Percentiles rank a stretch among this genome's conserved stretches.
phyloP scores from a whole-genome alignment of 1,284 basidiomycete species.

The Ganoderma boninense region DNA sequence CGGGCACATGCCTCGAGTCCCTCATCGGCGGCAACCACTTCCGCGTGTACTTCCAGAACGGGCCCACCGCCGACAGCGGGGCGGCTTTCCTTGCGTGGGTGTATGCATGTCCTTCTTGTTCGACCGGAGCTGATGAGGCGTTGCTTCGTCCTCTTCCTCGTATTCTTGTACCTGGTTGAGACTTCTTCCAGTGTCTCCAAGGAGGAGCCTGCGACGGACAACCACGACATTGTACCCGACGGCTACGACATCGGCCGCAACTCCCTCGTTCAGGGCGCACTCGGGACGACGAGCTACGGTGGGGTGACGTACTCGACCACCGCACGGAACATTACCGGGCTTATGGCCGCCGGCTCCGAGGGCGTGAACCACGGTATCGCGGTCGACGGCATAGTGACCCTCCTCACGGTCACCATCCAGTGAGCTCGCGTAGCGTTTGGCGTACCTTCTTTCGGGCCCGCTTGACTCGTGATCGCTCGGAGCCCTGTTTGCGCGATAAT shows the following conservation, averaged over 20 bases:
- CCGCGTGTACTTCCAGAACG: slow-evolving; percentile 79
- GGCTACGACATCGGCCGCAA: slow-evolving; percentile 65
- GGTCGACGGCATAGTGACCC: slow-evolving; percentile 53
- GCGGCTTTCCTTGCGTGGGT: slow-evolving; percentile 77
- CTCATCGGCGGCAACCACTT: slow-evolving; percentile 75
- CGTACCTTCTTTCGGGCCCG: neutral
- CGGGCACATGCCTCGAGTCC: slow-evolving; percentile 71
- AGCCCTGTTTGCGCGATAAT: neutral
- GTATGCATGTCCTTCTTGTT: neutral
- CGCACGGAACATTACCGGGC: slow-evolving; percentile 55
- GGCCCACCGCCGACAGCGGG: slow-evolving; percentile 61
- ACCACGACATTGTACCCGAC: slow-evolving; percentile 60
- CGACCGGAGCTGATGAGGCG: neutral
- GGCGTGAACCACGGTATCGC: slow-evolving; percentile 61
- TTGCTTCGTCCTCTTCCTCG: neutral
- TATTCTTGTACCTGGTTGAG: neutral
- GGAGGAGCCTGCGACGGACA: slow-evolving; percentile 57
- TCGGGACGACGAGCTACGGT: slow-evolving; percentile 51
- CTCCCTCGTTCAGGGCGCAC: slow-evolving; percentile 51
- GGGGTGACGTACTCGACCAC: slow-evolving; percentile 60
- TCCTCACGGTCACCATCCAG: slow-evolving; percentile 54
- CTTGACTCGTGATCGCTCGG: neutral
- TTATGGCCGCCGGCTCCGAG: slow-evolving; percentile 57
- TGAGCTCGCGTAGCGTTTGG: slow-evolving; percentile 21
- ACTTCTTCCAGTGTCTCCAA: slow-evolving; percentile 57